A percentile compares a stretch with the other conserved stretches of the same genome.
phyloP scores from a whole-genome alignment of 2,329 filamentous ascomycete genomes.

The Sporothrix pallida region DNA sequence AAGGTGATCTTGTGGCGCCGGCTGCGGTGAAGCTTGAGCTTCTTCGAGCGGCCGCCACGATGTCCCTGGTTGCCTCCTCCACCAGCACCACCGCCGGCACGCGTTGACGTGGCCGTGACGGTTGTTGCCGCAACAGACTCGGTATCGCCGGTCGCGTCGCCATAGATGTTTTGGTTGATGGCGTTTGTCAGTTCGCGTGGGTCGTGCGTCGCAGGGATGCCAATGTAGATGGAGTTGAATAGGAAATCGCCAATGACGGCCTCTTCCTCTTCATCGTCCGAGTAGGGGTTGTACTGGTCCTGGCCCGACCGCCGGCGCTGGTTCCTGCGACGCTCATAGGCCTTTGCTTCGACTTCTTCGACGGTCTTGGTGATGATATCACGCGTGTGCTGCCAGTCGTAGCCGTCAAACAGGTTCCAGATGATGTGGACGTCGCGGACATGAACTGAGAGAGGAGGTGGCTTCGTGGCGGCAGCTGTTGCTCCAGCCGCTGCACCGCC shows the following conservation, averaged over 20 bases:
- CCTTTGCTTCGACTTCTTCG: conserved; percentile 82
- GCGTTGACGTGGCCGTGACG: conserved; percentile 60
- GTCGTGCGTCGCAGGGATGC: conserved; percentile 84
- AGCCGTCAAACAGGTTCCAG: conserved; percentile 97
- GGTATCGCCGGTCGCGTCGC: conserved; percentile 81
- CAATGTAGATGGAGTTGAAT: conserved; percentile 99
- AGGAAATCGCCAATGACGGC: conserved; percentile 91
- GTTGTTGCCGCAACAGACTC: conserved; percentile 75
- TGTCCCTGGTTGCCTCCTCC: background rate
- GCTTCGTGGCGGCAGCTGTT: background rate
- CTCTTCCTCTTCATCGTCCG: conserved; percentile 77
- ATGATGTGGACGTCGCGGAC: conserved; percentile 90
- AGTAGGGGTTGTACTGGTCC: conserved; percentile 45
- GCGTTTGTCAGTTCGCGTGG: conserved; percentile 79
- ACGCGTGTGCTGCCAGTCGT: conserved; percentile 90
- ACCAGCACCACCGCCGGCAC: conserved; percentile 43
- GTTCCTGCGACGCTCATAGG: conserved; percentile 72
- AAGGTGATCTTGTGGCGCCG: conserved; percentile 95
- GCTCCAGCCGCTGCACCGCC: conserved; percentile 50
- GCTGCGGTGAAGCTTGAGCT: conserved; percentile 80
- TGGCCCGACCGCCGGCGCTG: conserved; percentile 61
- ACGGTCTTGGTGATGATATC: conserved; percentile 87
- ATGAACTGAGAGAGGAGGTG: conserved; percentile 72
- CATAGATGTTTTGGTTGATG: conserved; percentile 85
- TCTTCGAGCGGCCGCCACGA: conserved; percentile 47